These are phyloP conservation scores for Selaginella moellendorffii DNA, from an alignment of 75 land plant species.

Conservation along the genomic window DNA sequence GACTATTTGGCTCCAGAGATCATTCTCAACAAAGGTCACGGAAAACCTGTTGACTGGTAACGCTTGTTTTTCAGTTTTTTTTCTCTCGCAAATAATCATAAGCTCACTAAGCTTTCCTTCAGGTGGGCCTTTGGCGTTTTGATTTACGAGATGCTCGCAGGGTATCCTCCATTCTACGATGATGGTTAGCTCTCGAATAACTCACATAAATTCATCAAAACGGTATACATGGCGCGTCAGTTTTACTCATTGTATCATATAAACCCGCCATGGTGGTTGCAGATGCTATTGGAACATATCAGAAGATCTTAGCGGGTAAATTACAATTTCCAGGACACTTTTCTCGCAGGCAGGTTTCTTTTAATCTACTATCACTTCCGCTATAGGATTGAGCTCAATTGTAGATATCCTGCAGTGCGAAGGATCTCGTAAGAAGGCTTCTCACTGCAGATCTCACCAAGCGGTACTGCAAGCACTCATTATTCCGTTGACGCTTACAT, in stretches of 20 bases:
- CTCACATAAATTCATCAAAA: neutral
- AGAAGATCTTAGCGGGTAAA: conserved; percentile 29
- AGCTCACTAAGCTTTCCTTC: neutral
- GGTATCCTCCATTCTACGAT: conserved; percentile 34
- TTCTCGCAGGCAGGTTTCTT: conserved; percentile 18
- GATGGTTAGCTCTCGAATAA: conserved; percentile 17
- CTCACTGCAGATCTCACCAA: conserved; percentile 29
- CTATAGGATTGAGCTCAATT: neutral
- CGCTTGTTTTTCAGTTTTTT: too few species aligned
- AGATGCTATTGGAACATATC: conserved; percentile 33
- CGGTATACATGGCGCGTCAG: too few species aligned
- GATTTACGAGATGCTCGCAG: conserved; percentile 36
- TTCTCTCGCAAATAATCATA: neutral
- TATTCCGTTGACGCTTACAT: neutral
- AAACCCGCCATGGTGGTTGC: too few species aligned
- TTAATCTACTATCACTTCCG: neutral
- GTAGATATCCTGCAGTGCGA: conserved; percentile 22
- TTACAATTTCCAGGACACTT: conserved; percentile 30
- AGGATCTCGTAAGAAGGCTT: conserved; percentile 26
- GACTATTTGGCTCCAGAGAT: conserved; percentile 32
- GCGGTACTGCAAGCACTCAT: conserved; percentile 10
- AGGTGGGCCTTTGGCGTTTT: conserved; percentile 43
- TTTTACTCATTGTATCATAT: too few species aligned
- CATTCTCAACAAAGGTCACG: conserved; percentile 30
- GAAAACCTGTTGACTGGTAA: conserved; percentile 41